A percentile compares a stretch with the other conserved stretches of the same genome.
These are phyloP conservation scores for Saussurea involucrata DNA, from an alignment of 129 eudicot genomes.

Conservation along the genomic window DNA sequence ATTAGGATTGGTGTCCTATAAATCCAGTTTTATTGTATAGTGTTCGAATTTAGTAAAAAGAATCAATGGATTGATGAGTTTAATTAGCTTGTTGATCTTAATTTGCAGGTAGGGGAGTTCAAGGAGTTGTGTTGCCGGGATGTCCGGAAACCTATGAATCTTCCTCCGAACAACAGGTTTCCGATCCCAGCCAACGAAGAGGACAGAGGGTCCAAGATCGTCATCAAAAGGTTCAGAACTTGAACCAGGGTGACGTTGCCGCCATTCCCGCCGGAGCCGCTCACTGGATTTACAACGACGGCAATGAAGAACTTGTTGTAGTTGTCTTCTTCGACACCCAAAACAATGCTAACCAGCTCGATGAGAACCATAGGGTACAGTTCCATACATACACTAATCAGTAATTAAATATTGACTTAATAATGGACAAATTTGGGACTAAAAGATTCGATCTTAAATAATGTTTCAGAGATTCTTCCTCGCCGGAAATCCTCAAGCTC, in stretches of 20 bases:
- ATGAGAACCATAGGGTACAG: constrained; percentile 42
- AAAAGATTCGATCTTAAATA: neutral
- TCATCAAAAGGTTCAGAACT: constrained; percentile 39
- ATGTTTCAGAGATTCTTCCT: constrained; percentile 34
- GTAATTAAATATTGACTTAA: neutral
- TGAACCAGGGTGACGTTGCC: constrained; percentile 35
- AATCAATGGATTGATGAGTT: neutral
- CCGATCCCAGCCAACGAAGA: neutral
- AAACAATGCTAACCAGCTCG: constrained; percentile 66
- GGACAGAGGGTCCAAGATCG: constrained; percentile 17
- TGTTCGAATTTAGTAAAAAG: neutral
- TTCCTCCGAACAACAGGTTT: constrained; percentile 1
- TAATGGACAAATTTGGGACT: neutral
- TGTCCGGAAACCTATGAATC: constrained; percentile 44
- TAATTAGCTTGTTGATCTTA: neutral
- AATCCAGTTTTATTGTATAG: no score
- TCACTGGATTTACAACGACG: constrained; percentile 58
- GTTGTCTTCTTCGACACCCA: constrained; percentile 43
- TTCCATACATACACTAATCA: neutral
- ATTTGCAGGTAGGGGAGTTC: constrained; percentile 37
- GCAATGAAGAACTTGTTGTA: constrained; percentile 41
- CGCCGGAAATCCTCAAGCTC: constrained; percentile 39
- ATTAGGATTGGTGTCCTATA: no score
- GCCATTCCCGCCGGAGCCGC: constrained; percentile 49
- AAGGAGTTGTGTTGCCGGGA: constrained; percentile 35